Conservation (phyloP, 345 rosid species). For the Gossypium rotundifolium region DNA sequence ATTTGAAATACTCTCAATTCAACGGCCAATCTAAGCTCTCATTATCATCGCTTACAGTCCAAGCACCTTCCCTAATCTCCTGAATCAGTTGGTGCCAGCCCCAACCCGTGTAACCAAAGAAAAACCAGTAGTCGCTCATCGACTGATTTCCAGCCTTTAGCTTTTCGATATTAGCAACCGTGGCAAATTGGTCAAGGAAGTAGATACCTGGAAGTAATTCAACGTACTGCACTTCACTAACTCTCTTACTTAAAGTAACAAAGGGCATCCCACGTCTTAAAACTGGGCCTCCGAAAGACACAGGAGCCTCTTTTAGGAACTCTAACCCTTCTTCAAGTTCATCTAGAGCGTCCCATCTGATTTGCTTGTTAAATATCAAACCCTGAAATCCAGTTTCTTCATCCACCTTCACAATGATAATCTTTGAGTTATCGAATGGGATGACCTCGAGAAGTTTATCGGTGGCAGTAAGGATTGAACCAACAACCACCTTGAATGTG, state of each 20-base stretch:
- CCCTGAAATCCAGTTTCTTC: constrained; percentile 56
- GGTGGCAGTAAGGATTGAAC: constrained; percentile 65
- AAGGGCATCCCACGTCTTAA: constrained; percentile 54
- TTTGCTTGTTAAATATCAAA: constrained; percentile 65
- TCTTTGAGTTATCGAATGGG: constrained; percentile 60
- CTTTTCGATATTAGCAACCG: constrained; percentile 38
- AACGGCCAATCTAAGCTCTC: constrained; percentile 52
- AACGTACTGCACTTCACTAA: constrained; percentile 19
- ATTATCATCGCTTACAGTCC: constrained; percentile 41
- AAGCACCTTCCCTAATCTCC: constrained; percentile 69
- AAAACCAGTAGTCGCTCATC: constrained; percentile 68
- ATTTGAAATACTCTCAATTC: constrained; percentile 11
- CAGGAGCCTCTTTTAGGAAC: constrained; percentile 56
- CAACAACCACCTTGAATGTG: constrained; percentile 35
- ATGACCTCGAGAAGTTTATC: constrained; percentile 41
- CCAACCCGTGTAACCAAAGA: constrained; percentile 85
- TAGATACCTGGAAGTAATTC: constrained; percentile 62
- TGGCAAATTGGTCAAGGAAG: constrained; percentile 62
- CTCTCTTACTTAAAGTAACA: constrained; percentile 50
- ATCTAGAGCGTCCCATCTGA: constrained; percentile 63
- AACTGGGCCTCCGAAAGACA: constrained; percentile 76
- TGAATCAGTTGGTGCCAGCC: constrained; percentile 63
- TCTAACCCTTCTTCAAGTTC: constrained; percentile 45
- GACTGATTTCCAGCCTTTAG: constrained; percentile 41
- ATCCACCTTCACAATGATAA: constrained; percentile 62